A percentile compares a stretch with the other conserved stretches of the same genome.
These are phyloP conservation scores for Colletotrichum lentis DNA, from an alignment of 2,329 filamentous ascomycete genomes.

Conservation along the genomic window DNA sequence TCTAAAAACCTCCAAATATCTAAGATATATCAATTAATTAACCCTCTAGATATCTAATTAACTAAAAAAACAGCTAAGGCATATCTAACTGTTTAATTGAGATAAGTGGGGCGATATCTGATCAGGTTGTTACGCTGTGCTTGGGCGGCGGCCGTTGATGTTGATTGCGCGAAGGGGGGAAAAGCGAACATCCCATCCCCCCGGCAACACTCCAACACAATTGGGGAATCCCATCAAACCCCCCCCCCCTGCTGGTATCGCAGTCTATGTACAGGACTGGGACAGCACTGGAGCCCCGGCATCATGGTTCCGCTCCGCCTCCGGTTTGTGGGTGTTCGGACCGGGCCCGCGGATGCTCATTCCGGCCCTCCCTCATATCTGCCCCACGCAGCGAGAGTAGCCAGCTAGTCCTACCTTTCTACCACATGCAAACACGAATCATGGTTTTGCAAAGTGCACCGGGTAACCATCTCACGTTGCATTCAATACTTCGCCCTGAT, in stretches of 20 bases:
- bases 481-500: background rate
- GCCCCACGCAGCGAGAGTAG: background rate
- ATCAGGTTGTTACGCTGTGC: too few relatives aligned
- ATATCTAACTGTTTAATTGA: too few relatives aligned
- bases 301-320: background rate
- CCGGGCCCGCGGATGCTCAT: conserved; percentile 3
- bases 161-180: too few relatives aligned
- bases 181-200: too few relatives aligned
- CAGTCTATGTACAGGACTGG: background rate
- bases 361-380: background rate
- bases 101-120: too few relatives aligned
- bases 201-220: background rate
- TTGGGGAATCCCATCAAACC: too few relatives aligned
- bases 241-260: background rate
- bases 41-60: too few relatives aligned
- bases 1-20: too few relatives aligned
- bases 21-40: too few relatives aligned
- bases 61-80: too few relatives aligned
- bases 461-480: accelerated
- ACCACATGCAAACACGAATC: background rate
- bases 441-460: background rate
- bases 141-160: too few relatives aligned
- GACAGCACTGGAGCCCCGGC: background rate
- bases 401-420: background rate
- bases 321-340: background rate